These are phyloP conservation scores for Sphaerulina vaccinii DNA, from an alignment of 2,329 filamentous ascomycete species.

Conservation along the genomic window DNA sequence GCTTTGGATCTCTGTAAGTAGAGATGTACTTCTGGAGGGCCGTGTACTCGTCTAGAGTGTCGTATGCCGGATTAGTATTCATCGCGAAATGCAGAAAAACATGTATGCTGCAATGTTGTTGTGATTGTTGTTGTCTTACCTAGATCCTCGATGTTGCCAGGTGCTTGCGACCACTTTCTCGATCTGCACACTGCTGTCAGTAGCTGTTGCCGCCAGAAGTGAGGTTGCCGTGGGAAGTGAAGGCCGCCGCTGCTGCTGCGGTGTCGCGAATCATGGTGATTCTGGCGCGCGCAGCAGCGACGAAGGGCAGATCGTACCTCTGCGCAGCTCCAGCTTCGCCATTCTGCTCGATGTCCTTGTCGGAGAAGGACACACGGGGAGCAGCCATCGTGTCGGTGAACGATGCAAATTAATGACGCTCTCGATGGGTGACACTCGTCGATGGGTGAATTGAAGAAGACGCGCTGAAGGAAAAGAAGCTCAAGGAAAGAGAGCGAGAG, in stretches of 20 bases:
- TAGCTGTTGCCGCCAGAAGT: constrained; percentile 5
- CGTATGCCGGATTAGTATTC: too few relatives aligned
- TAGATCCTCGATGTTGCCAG: constrained; percentile 45
- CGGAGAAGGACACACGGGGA: constrained; percentile 41
- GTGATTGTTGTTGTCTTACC: constrained; percentile 24
- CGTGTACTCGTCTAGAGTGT: constrained; percentile 58
- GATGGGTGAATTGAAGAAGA: constrained; percentile 15
- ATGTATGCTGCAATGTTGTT: constrained; percentile 3
- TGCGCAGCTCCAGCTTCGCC: constrained; percentile 30
- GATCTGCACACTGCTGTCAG: constrained; percentile 31
- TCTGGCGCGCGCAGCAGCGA: not conserved
- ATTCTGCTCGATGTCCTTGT: constrained; percentile 42
- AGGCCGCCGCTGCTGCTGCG: not conserved
- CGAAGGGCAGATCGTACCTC: constrained; percentile 18
- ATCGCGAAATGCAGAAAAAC: constrained; percentile 11
- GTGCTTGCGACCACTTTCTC: constrained; percentile 42
- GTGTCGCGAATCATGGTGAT: not conserved
- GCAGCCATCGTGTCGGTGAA: constrained; percentile 37
- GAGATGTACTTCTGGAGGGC: constrained; percentile 67
- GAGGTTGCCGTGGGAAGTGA: too few relatives aligned
- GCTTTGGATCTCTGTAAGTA: constrained; percentile 62
- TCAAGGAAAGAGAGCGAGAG: constrained; percentile 15
- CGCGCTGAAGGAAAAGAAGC: constrained; percentile 19
- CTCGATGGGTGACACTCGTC: constrained; percentile 18
- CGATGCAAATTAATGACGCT: constrained; percentile 37